Evolutionary conservation across 345 rosid genomes (phyloP).

Genomic region (Camelina sativa): DNA sequence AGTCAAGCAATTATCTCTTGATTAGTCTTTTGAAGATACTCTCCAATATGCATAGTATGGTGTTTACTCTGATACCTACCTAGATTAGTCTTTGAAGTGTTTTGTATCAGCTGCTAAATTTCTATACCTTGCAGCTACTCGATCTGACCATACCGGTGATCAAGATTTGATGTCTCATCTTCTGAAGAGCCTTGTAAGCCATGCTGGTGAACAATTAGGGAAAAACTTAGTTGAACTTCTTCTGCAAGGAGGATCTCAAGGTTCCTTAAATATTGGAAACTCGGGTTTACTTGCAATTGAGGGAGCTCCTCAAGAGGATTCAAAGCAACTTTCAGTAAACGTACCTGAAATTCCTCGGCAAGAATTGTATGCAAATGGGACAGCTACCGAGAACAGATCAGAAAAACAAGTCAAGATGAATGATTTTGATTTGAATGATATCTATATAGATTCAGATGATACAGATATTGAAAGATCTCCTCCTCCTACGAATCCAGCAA

Average conservation of each 20-base stretch:
- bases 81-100: not conserved
- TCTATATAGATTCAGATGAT: slow-evolving; percentile 80
- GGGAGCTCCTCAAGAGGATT: slow-evolving; percentile 51
- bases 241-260: slow-evolving; percentile 65
- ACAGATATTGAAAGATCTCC: slow-evolving; percentile 78
- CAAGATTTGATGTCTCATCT: slow-evolving; percentile 83
- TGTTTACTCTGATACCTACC: slow-evolving; percentile 38
- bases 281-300: slow-evolving; percentile 59
- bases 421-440: slow-evolving; percentile 92
- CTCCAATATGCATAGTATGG: slow-evolving; percentile 89
- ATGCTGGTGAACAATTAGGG: slow-evolving; percentile 61
- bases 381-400: slow-evolving; percentile 52
- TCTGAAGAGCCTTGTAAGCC: slow-evolving; percentile 75
- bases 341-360: slow-evolving; percentile 52
- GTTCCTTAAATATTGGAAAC: slow-evolving; percentile 53
- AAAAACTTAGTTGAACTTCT: slow-evolving; percentile 66
- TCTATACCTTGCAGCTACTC: slow-evolving; percentile 64
- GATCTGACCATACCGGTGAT: slow-evolving; percentile 66
- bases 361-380: slow-evolving; percentile 45
- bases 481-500: slow-evolving; percentile 58
- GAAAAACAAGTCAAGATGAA: slow-evolving; percentile 63
- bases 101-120: slow-evolving; percentile 8
- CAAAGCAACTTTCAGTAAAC: slow-evolving; percentile 51
- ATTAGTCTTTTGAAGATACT: slow-evolving; percentile 88
- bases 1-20: slow-evolving; percentile 75